Evolutionary conservation across 2,329 filamentous ascomycete species (phyloP).

Genomic region (Atkinsonella hypoxylon): DNA sequence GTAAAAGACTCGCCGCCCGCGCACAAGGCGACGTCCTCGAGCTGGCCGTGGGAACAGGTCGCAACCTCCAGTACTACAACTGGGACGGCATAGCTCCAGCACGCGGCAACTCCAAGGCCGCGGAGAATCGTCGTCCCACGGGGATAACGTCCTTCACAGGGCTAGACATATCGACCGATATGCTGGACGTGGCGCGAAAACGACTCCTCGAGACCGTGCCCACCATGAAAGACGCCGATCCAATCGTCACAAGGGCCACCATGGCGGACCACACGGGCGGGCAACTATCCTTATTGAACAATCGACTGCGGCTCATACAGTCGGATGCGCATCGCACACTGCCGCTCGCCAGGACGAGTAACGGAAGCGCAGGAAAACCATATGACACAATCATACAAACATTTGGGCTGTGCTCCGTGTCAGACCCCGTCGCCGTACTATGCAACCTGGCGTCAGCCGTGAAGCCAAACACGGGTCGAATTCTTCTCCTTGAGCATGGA

Average conservation of each 20-base stretch:
- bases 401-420: constrained; percentile 52
- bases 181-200: constrained; percentile 45
- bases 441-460: constrained; percentile 39
- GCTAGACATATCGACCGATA: constrained; percentile 47
- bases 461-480: constrained; percentile 43
- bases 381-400: constrained; percentile 55
- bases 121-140: background rate
- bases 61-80: constrained; percentile 47
- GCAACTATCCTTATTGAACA: constrained; percentile 27
- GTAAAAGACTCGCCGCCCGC: constrained; percentile 33
- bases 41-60: constrained; percentile 49
- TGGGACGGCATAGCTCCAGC: constrained; percentile 31
- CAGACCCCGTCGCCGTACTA: constrained; percentile 41
- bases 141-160: constrained; percentile 46
- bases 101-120: background rate
- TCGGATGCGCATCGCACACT: constrained; percentile 35
- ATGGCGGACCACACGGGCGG: constrained; percentile 23
- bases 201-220: constrained; percentile 36
- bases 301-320: constrained; percentile 34
- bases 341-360: constrained; percentile 22
- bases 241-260: constrained; percentile 20
- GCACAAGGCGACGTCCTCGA: constrained; percentile 48
- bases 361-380: constrained; percentile 12
- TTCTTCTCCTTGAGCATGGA: constrained; percentile 52
- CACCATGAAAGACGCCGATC: constrained; percentile 19